Conservation (phyloP, 345 rosid genomes). For the Hibiscus tridactylites region DNA sequence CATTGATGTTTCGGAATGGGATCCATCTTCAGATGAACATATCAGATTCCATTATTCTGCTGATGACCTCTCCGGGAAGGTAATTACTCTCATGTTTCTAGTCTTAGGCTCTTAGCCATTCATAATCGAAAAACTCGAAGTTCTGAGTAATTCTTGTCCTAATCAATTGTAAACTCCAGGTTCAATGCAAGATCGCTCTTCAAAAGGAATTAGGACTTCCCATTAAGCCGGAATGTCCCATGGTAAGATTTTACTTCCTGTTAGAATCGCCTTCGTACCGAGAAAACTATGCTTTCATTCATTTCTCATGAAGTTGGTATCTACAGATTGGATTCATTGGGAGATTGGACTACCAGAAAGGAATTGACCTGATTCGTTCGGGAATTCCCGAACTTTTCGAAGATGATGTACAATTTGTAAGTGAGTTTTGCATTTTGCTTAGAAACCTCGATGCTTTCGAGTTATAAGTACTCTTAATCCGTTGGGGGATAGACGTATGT, state of each 20-base stretch:
- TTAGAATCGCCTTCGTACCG: neutral
- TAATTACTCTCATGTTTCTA: slow-evolving; percentile 14
- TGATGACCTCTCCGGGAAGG: slow-evolving; percentile 81
- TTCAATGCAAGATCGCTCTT: slow-evolving; percentile 70
- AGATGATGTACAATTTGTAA: slow-evolving; percentile 86
- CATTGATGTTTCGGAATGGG: slow-evolving; percentile 73
- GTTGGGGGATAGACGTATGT: too few relatives aligned
- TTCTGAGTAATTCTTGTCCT: slow-evolving; percentile 12
- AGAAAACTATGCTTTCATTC: neutral
- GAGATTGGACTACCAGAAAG: slow-evolving; percentile 91
- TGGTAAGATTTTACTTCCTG: slow-evolving; percentile 39
- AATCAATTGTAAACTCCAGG: slow-evolving; percentile 35
- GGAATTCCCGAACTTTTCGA: slow-evolving; percentile 72
- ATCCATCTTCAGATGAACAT: slow-evolving; percentile 69
- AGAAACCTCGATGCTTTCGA: neutral
- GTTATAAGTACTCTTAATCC: neutral
- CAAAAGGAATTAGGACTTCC: slow-evolving; percentile 91
- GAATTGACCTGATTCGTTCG: slow-evolving; percentile 68
- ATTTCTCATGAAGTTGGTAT: slow-evolving; percentile 16
- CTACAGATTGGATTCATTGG: slow-evolving; percentile 90
- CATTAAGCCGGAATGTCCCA: slow-evolving; percentile 67
- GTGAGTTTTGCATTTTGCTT: slow-evolving; percentile 31
- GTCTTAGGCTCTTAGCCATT: neutral
- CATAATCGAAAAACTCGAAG: neutral
- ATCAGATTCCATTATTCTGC: slow-evolving; percentile 52